phyloP scores from a whole-genome alignment of 306 rosid genomes.

The Boehmeria nivea region DNA sequence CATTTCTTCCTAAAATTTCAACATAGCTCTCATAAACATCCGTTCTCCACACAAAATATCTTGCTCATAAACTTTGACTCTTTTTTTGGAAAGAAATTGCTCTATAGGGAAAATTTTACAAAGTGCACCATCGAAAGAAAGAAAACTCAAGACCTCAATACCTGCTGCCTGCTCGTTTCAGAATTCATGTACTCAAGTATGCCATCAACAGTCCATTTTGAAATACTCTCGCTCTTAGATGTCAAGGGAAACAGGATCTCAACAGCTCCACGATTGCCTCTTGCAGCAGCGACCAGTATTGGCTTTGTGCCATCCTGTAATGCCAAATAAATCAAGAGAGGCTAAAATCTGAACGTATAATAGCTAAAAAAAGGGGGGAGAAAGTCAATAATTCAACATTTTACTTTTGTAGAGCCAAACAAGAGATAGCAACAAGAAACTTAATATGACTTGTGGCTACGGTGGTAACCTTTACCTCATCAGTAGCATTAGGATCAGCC shows the following conservation, averaged over 20 bases:
- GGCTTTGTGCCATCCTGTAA: conserved; percentile 87
- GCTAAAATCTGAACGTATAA: neutral
- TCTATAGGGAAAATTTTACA: neutral
- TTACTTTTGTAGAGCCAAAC: neutral
- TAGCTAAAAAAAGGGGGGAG: neutral
- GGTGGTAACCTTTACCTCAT: conserved; percentile 54
- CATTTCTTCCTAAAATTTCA: conserved; percentile 41
- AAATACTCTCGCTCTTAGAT: conserved; percentile 46
- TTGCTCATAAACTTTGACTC: neutral
- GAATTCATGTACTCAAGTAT: conserved; percentile 61
- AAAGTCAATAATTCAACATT: neutral
- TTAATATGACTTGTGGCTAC: neutral
- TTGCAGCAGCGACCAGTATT: conserved; percentile 67
- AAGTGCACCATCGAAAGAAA: neutral
- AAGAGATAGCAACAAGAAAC: neutral
- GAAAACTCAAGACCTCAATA: conserved; percentile 22
- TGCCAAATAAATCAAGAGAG: conserved; percentile 1
- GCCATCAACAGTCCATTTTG: conserved; percentile 75
- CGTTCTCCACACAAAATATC: no score
- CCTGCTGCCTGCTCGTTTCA: conserved; percentile 60
- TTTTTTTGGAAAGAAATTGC: neutral
- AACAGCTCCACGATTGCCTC: conserved; percentile 56
- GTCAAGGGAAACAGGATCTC: conserved; percentile 81
- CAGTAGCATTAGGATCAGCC: conserved; percentile 69
- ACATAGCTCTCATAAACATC: conserved; percentile 2